Percentiles rank a stretch among this genome's conserved stretches.
Evolutionary conservation across 2,329 filamentous ascomycete species (phyloP).

Genomic region (Penicillium frequentans): DNA sequence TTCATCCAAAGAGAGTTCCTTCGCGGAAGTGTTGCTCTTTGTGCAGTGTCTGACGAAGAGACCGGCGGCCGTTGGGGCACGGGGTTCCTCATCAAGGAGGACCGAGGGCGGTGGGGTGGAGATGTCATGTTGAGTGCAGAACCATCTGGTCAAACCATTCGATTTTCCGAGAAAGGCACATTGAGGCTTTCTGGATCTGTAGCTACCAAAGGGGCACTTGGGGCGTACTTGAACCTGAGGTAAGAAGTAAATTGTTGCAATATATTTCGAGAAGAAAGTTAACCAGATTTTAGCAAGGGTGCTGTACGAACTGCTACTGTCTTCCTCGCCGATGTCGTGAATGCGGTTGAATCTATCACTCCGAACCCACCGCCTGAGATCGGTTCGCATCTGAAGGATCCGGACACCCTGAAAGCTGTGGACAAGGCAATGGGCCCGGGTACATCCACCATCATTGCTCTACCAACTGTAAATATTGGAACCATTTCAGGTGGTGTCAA

Average conservation of each 20-base stretch:
- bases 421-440: conserved; percentile 6
- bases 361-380: conserved; percentile 6
- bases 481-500: conserved; percentile 43
- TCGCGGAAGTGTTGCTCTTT: conserved; percentile 6
- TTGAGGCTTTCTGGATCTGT: conserved; percentile 40
- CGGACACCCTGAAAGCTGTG: conserved; percentile 1
- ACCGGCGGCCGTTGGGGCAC: conserved; percentile 5
- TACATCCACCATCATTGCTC: conserved; percentile 38
- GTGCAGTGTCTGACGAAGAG: conserved; percentile 5
- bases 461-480: conserved; percentile 44
- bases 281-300: not conserved
- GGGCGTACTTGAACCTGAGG: conserved; percentile 42
- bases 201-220: conserved; percentile 36
- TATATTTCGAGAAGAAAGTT: conserved; percentile 2
- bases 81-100: conserved; percentile 4
- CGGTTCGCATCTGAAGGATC: not conserved
- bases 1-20: conserved; percentile 14
- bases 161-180: conserved; percentile 47
- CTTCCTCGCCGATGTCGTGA: not conserved
- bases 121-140: conserved; percentile 43
- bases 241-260: conserved; percentile 11
- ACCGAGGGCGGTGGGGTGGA: conserved; percentile 38
- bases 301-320: not conserved
- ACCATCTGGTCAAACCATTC: conserved; percentile 40
- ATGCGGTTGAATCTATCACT: conserved; percentile 1